Evolutionary conservation across 805 yeast species (phyloP).

Genomic region (Ogataea polymorpha): DNA sequence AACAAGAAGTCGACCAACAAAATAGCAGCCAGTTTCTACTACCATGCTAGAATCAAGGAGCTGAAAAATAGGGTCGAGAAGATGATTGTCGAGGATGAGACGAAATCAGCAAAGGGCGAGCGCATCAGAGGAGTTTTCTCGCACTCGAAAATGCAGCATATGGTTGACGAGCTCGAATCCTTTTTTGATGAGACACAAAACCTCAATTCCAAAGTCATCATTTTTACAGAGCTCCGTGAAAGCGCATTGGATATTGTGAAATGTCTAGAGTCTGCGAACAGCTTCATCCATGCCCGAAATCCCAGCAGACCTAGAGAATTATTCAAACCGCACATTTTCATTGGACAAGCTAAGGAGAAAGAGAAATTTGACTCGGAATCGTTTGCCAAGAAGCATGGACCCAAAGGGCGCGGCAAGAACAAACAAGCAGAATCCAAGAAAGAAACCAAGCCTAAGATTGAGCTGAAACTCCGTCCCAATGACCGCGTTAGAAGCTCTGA

Average conservation of each 20-base stretch:
- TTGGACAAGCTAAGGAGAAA: conserved; percentile 84
- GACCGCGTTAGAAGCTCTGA: conserved; percentile 61
- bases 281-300: conserved; percentile 8
- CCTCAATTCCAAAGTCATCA: conserved; percentile 67
- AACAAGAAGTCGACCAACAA: conserved; percentile 60
- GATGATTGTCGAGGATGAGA: conserved; percentile 33
- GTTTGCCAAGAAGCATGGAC: conserved; percentile 39
- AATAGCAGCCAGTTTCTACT: conserved; percentile 59
- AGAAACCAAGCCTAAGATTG: conserved; percentile 25
- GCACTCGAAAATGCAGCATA: conserved; percentile 69
- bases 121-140: conserved; percentile 38
- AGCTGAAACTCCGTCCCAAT: conserved; percentile 33
- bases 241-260: conserved; percentile 86
- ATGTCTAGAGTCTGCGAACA: conserved; percentile 45
- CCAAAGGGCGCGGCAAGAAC: conserved; percentile 39
- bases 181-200: conserved; percentile 47
- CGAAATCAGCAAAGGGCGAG: conserved; percentile 16
- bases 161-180: conserved; percentile 52
- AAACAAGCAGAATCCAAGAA: conserved; percentile 27
- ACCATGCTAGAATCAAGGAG: conserved; percentile 43
- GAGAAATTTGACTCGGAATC: conserved; percentile 62
- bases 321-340: conserved; percentile 76
- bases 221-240: conserved; percentile 86
- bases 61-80: conserved; percentile 45
- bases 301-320: conserved; percentile 28